phyloP scores from a whole-genome alignment of 163 green algal genomes.

The Volvox carteri region DNA sequence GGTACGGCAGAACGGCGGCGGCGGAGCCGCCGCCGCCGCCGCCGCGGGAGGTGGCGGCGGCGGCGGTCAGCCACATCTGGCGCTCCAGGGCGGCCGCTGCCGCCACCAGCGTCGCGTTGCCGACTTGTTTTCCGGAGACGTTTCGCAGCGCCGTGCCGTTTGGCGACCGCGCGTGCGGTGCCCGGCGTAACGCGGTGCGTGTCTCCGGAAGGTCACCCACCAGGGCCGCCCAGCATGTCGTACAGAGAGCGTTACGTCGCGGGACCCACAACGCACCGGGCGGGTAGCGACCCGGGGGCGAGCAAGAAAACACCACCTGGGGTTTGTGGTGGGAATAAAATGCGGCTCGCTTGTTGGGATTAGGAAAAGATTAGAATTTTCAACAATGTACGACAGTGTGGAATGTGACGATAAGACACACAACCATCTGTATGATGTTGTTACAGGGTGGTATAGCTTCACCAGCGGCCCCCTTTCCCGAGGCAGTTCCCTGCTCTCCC shows the following conservation, averaged over 20 bases:
- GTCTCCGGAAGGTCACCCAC: not conserved
- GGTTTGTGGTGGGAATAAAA: not conserved
- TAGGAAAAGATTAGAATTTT: not conserved
- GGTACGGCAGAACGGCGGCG: not conserved
- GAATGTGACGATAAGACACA: not conserved
- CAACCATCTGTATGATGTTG: not conserved
- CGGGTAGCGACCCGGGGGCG: not conserved
- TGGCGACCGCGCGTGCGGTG: not conserved
- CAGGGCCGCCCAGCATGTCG: not conserved
- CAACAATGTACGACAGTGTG: not conserved
- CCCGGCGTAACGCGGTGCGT: not conserved
- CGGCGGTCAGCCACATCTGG: conserved; percentile 6
- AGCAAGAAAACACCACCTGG: conserved; percentile 8
- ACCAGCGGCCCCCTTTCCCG: too few species aligned
- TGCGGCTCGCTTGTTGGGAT: not conserved
- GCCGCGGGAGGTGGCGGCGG: not conserved
- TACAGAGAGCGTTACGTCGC: conserved; percentile 23
- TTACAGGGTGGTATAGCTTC: not conserved
- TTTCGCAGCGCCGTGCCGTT: not conserved
- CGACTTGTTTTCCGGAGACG: not conserved
- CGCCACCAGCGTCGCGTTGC: conserved; percentile 18
- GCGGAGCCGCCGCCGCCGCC: not conserved
- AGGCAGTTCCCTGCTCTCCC: too few species aligned
- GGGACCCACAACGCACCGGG: conserved; percentile 36
- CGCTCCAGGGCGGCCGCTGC: conserved; percentile 17